These are phyloP conservation scores for Henckelia pumila DNA, from an alignment of 257 asterid genomes.

Conservation along the genomic window DNA sequence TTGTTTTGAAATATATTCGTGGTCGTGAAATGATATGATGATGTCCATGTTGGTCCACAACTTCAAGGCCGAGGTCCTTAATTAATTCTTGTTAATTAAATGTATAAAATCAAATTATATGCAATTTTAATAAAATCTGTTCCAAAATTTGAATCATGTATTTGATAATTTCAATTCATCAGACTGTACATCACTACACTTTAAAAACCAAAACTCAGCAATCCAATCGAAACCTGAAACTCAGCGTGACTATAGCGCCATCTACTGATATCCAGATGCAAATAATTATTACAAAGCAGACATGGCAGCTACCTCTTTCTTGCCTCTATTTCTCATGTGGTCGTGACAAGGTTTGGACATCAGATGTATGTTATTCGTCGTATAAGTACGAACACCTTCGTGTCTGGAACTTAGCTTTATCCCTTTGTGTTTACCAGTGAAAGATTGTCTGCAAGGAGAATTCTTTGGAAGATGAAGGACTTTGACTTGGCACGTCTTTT, in stretches of 20 bases:
- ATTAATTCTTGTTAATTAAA: no score
- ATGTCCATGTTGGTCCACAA: no score
- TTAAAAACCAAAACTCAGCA: not conserved
- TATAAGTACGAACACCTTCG: slow-evolving; percentile 40
- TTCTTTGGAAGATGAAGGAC: slow-evolving; percentile 45
- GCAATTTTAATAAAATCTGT: not conserved
- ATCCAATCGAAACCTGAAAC: not conserved
- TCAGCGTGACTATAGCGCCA: not conserved
- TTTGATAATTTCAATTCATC: no score
- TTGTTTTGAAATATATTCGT: no score
- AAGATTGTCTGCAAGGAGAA: slow-evolving; percentile 33
- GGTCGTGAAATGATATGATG: no score
- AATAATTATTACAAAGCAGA: not conserved
- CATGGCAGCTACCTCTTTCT: not conserved
- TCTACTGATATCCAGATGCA: not conserved
- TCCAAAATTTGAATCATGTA: not conserved
- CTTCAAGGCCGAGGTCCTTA: no score
- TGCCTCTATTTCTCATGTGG: not conserved
- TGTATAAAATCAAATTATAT: no score
- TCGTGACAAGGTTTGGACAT: slow-evolving; percentile 21
- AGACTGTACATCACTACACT: not conserved
- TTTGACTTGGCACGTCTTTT: slow-evolving; percentile 46
- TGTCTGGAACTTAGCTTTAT: slow-evolving; percentile 28
- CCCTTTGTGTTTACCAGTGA: slow-evolving; percentile 32
- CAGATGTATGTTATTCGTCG: slow-evolving; percentile 25